Evolutionary conservation across 2,329 filamentous ascomycete species (phyloP).

Genomic region (Hypoxylon sp.): DNA sequence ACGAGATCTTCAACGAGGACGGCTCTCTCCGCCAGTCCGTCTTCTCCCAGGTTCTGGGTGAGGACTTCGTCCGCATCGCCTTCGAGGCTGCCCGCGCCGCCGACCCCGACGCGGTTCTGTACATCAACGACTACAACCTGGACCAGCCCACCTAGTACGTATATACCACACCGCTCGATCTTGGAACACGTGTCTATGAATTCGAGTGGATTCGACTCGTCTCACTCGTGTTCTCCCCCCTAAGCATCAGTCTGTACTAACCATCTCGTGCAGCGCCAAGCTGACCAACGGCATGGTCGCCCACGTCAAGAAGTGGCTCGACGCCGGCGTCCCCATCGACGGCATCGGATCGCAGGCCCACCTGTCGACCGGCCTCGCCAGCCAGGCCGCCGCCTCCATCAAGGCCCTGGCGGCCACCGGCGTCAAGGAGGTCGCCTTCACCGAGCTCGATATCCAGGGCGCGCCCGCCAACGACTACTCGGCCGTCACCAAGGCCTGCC

Average conservation of each 20-base stretch:
- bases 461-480: conserved; percentile 65
- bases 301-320: conserved; percentile 69
- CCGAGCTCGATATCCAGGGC: conserved; percentile 69
- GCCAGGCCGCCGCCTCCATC: conserved; percentile 53
- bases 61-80: conserved; percentile 73
- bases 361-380: conserved; percentile 52
- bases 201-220: neutral
- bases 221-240: neutral
- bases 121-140: conserved; percentile 79
- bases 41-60: conserved; percentile 73
- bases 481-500: conserved; percentile 65
- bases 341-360: conserved; percentile 65
- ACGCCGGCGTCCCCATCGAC: conserved; percentile 67
- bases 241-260: conserved; percentile 11
- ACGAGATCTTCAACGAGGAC: conserved; percentile 70
- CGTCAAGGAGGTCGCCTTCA: conserved; percentile 62
- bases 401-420: conserved; percentile 56
- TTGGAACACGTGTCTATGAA: neutral
- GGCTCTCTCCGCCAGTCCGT: conserved; percentile 66
- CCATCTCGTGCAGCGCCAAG: conserved; percentile 54
- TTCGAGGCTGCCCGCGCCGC: conserved; percentile 72
- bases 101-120: conserved; percentile 73
- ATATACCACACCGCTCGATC: neutral
- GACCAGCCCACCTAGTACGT: conserved; percentile 60
- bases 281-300: conserved; percentile 56